Conservation (phyloP, 2,329 filamentous ascomycete species). For the Leptographium lundbergii region DNA sequence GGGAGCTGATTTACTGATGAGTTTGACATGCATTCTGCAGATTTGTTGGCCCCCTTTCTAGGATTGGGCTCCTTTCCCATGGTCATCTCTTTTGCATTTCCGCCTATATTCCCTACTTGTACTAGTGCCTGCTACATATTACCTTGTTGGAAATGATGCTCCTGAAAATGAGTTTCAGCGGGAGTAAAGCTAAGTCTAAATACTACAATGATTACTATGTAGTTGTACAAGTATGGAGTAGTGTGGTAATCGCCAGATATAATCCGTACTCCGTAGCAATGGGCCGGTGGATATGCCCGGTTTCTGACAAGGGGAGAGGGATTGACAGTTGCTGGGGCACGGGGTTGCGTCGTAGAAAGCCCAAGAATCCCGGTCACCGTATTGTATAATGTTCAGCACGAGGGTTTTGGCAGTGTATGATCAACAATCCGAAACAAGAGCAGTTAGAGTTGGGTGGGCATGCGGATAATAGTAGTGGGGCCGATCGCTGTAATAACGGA, state of each 20-base stretch:
- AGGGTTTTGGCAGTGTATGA: neutral
- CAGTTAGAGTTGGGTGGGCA: neutral
- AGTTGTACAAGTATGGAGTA: no score
- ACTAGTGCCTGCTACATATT: no score
- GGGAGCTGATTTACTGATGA: neutral
- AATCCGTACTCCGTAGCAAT: no score
- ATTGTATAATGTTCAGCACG: neutral
- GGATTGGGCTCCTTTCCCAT: neutral
- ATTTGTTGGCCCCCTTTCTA: neutral
- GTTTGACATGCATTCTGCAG: neutral
- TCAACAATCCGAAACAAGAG: neutral
- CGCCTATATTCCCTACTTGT: no score
- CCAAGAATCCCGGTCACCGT: neutral
- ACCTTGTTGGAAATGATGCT: no score
- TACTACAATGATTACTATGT: no score
- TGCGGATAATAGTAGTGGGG: neutral
- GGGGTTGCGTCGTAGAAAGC: neutral
- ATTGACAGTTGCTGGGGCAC: neutral
- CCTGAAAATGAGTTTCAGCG: no score
- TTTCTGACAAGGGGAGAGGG: neutral
- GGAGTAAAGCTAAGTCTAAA: no score
- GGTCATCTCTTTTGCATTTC: neutral
- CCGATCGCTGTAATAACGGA: neutral
- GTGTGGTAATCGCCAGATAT: no score
- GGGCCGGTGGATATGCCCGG: no score